A percentile compares a stretch with the other conserved stretches of the same genome.
phyloP scores from a whole-genome alignment of 2,329 filamentous ascomycete species.

The Pezicula carpinea region DNA sequence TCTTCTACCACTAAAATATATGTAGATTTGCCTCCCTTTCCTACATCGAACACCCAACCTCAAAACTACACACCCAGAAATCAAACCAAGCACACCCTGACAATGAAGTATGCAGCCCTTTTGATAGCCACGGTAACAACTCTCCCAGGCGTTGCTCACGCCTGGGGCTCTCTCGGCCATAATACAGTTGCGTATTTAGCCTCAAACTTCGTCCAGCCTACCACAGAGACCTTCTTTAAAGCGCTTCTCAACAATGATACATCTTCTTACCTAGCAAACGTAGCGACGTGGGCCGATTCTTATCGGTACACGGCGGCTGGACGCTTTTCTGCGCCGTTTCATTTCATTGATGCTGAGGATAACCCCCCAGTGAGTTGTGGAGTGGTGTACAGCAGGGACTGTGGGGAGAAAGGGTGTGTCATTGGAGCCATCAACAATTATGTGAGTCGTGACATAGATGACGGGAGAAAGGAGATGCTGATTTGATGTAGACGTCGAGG shows the following conservation, averaged over 20 bases:
- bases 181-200: conserved; percentile 62
- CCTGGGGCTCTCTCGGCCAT: conserved; percentile 49
- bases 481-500: conserved; percentile 23
- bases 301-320: conserved; percentile 59
- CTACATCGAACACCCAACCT: too few species aligned
- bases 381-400: conserved; percentile 56
- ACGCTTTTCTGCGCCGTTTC: conserved; percentile 56
- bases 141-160: conserved; percentile 1
- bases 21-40: too few species aligned
- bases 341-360: conserved; percentile 68
- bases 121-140: conserved; percentile 3
- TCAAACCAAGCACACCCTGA: not conserved
- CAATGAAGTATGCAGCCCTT: conserved; percentile 11
- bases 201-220: conserved; percentile 51
- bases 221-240: conserved; percentile 54
- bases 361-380: conserved; percentile 52
- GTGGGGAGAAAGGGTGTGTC: conserved; percentile 57
- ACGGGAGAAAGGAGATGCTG: conserved; percentile 37
- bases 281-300: conserved; percentile 64
- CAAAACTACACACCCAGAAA: not conserved
- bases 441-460: conserved; percentile 16
- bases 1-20: too few species aligned
- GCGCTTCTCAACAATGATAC: conserved; percentile 49
- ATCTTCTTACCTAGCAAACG: conserved; percentile 54
- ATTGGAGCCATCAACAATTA: conserved; percentile 38